Conservation (phyloP, 176 grass and related monocot genomes). For the Eleusine indica region DNA sequence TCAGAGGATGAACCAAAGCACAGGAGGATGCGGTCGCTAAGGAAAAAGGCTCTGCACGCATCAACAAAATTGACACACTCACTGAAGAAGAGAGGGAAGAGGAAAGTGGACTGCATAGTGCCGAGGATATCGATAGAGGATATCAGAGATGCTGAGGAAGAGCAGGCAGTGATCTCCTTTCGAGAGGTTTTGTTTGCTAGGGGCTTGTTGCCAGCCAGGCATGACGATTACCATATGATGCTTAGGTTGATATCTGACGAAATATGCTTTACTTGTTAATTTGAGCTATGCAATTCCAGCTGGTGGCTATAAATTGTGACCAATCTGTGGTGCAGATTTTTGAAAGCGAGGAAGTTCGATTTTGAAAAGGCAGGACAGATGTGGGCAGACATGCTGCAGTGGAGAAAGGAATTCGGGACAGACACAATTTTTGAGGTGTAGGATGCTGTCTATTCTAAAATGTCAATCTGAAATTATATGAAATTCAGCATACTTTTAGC, state of each 20-base stretch:
- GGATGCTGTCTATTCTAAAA: conserved; percentile 18
- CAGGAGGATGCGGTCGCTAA: conserved; percentile 68
- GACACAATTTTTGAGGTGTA: conserved; percentile 90
- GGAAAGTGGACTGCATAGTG: conserved; percentile 75
- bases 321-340: conserved; percentile 68
- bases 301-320: conserved; percentile 35
- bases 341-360: conserved; percentile 95
- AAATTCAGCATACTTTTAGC: conserved; percentile 3
- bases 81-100: conserved; percentile 95
- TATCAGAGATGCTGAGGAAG: conserved; percentile 86
- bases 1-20: conserved; percentile 72
- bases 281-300: conserved; percentile 36
- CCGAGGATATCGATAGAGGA: conserved; percentile 82
- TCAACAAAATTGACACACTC: conserved; percentile 84
- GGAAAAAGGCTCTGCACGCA: conserved; percentile 84
- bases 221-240: conserved; percentile 89
- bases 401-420: conserved; percentile 88
- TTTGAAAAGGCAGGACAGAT: conserved; percentile 86
- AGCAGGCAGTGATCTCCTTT: conserved; percentile 72
- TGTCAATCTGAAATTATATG: not conserved
- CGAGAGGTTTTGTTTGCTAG: conserved; percentile 72
- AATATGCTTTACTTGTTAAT: conserved; percentile 17
- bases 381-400: conserved; percentile 91
- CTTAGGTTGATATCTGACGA: conserved; percentile 59
- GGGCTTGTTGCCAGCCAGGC: conserved; percentile 74